A percentile compares a stretch with the other conserved stretches of the same genome.
Evolutionary conservation across 345 rosid genomes (phyloP).

Genomic region (Rhodamnia argentea): DNA sequence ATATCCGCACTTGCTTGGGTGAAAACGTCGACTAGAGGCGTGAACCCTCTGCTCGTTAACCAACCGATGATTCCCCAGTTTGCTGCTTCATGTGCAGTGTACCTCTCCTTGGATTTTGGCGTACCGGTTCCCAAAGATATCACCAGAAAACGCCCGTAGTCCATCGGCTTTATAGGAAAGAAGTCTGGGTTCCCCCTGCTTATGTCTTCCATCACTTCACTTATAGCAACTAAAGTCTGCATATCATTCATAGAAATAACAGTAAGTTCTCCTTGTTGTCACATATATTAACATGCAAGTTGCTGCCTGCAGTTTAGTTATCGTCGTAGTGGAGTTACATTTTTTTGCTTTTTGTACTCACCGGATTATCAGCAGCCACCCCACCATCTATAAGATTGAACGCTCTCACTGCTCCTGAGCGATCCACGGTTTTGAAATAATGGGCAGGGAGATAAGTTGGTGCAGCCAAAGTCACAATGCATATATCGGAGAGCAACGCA

Average conservation of each 20-base stretch:
- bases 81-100: background rate
- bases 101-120: background rate
- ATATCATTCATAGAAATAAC: background rate
- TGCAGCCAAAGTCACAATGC: background rate
- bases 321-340: background rate
- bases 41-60: background rate
- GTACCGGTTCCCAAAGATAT: background rate
- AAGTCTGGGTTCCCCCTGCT: background rate
- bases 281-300: background rate
- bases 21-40: background rate
- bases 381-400: conserved; percentile 5
- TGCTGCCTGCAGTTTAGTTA: background rate
- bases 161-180: background rate
- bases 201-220: background rate
- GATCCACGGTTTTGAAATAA: background rate
- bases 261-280: background rate
- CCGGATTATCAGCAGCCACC: background rate
- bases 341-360: background rate
- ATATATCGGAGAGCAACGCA: background rate
- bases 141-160: background rate
- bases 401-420: background rate
- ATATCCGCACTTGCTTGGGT: background rate
- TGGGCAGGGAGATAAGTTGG: background rate
- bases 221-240: background rate
- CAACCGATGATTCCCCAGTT: background rate